Evolutionary conservation across 108 stramenopile genomes (phyloP), one percentile per base, ranked within the genome.

Genomic region (Fragilaria radians): DNA sequence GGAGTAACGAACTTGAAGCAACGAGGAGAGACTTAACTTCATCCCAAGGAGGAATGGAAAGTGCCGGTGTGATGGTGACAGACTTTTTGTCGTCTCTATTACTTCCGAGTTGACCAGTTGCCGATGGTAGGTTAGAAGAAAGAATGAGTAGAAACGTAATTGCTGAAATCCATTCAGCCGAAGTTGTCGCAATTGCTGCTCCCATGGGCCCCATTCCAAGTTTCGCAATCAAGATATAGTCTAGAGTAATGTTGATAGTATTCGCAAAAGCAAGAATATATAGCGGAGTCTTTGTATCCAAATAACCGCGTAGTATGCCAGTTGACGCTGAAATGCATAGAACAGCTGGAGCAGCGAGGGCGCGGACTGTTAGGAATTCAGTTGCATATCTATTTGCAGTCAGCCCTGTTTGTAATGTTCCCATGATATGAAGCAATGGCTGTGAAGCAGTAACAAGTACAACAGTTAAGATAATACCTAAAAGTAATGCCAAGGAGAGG

Each of bases 151-250:
- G 59, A 70, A 93, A 93, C 9, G 73, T 64, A 27, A 79, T 32
- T 0, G 91, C 87, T 36, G 76, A 68, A 34, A 93, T 82, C 83
- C 84, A 89, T 64, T 93, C 91, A 0, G 91, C 87, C 11, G 75
- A 69, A 1, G 88, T 93, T 1, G 91, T 93, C 9, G 91, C 91
- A 65, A 93, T 87, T 9, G 86, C 88, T 1, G 88, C 91, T 27
- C 91, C 91, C 34, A 62, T 57, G 7, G 88, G 88, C 18, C 91
- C 88, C 65, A 87, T 60, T n/a, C 69, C 71, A 23, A 62, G 46
- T 19, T 62, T 64, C 2, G 55, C 73, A 47, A 93, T 86, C 21
- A 89, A 62, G 4, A 82, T 53, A 24, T 87, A 61, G 64, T 93
- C 91, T 32, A 93, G 65, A 1, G 60, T 34, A 27, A 93, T 68